phyloP scores from a whole-genome alignment of 2,329 filamentous ascomycete species.

The Alternaria consortialis region DNA sequence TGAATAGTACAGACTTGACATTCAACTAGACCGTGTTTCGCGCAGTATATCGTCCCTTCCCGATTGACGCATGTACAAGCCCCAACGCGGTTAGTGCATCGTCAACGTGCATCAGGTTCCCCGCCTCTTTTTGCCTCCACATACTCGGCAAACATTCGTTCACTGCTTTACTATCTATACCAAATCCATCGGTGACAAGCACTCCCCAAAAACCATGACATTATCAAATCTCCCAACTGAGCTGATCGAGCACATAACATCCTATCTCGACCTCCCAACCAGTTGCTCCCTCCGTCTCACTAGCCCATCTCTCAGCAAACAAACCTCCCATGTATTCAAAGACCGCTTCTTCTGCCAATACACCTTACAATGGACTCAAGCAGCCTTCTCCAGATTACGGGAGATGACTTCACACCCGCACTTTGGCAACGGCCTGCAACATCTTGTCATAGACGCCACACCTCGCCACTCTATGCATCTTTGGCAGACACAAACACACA shows the following conservation, averaged over 20 bases:
- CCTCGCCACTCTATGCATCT: constrained; percentile 33
- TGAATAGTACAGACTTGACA: not conserved
- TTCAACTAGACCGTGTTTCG: not conserved
- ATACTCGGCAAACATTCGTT: not conserved
- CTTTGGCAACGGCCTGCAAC: constrained; percentile 26
- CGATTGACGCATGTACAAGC: constrained; percentile 2
- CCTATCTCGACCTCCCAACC: constrained; percentile 26
- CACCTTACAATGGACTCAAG: constrained; percentile 28
- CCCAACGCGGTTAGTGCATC: constrained; percentile 11
- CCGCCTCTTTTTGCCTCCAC: constrained; percentile 10
- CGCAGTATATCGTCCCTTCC: not conserved
- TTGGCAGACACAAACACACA: constrained; percentile 30
- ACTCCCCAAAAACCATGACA: constrained; percentile 9
- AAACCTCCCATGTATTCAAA: constrained; percentile 30
- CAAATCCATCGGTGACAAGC: not conserved
- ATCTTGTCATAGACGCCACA: constrained; percentile 40
- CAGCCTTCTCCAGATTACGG: constrained; percentile 23
- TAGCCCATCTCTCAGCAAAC: constrained; percentile 22
- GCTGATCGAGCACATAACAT: constrained; percentile 32
- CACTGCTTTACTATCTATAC: not conserved
- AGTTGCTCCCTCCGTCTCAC: constrained; percentile 33
- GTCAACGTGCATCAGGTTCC: constrained; percentile 7
- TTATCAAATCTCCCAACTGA: constrained; percentile 33
- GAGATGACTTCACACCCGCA: constrained; percentile 25
- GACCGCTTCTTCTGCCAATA: constrained; percentile 34